A percentile compares a stretch with the other conserved stretches of the same genome.
Conservation (phyloP, 2,329 filamentous ascomycete genomes). For the Magnaporthiopsis rhizophila region DNA sequence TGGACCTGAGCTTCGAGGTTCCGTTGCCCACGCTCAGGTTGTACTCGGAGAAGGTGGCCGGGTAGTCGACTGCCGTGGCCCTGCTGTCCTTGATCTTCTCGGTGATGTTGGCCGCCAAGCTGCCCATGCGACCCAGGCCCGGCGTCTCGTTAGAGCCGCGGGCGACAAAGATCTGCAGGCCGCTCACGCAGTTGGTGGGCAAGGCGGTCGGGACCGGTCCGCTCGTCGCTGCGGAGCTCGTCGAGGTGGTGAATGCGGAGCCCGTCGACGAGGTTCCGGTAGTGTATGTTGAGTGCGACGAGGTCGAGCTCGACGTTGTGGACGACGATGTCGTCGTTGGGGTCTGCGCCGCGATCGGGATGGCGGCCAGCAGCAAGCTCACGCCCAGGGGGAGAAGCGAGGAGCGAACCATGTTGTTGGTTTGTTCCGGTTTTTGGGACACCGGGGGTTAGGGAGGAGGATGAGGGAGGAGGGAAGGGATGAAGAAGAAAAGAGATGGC, state of each 20-base stretch:
- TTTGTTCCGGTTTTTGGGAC: background rate
- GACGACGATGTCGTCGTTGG: background rate
- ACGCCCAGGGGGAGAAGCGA: constrained; percentile 1
- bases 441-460: background rate
- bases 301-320: background rate
- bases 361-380: background rate
- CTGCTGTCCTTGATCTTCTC: constrained; percentile 15
- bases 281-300: background rate
- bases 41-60: constrained; percentile 18
- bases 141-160: constrained; percentile 16
- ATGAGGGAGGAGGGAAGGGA: background rate
- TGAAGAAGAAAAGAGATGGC: background rate
- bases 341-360: background rate
- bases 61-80: constrained; percentile 17
- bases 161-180: constrained; percentile 19
- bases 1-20: constrained; percentile 12
- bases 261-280: background rate
- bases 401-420: background rate
- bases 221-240: background rate
- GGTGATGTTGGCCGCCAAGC: constrained; percentile 17
- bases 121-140: constrained; percentile 16
- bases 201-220: background rate
- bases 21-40: constrained; percentile 13
- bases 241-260: background rate
- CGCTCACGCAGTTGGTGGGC: constrained; percentile 11